Conservation (phyloP, 1,284 basidiomycete species). For the Puccinia triticina region DNA sequence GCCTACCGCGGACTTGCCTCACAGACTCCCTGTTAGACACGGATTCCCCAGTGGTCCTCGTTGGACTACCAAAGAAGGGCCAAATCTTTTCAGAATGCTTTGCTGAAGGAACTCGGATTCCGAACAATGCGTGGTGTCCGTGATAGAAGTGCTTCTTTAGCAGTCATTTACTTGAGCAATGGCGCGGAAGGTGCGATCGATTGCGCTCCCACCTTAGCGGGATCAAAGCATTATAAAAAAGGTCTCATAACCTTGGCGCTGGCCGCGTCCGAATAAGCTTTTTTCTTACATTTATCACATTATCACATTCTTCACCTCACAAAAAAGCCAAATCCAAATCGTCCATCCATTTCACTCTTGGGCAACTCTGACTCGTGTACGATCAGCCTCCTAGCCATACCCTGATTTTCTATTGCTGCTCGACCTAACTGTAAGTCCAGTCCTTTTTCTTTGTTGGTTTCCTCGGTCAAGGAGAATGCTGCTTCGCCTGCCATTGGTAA, state of each 20-base stretch:
- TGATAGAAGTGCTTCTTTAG: background rate
- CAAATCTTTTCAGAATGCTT: too few relatives aligned
- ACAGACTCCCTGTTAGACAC: background rate
- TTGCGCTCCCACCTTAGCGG: too few relatives aligned
- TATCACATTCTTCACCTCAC: background rate
- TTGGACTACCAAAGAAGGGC: background rate
- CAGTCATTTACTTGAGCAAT: background rate
- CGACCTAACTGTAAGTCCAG: background rate
- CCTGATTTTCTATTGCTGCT: constrained; percentile 5
- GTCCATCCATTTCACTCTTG: background rate
- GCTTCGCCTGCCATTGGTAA: too few relatives aligned
- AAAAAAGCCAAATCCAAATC: background rate
- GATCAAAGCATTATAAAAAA: too few relatives aligned
- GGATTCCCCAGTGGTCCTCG: background rate
- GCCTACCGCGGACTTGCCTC: background rate
- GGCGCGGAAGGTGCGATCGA: background rate
- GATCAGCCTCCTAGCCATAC: background rate
- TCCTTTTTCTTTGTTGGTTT: too few relatives aligned
- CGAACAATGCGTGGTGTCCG: background rate
- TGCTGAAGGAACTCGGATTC: too few relatives aligned
- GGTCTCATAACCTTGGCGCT: too few relatives aligned
- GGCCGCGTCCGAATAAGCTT: too few relatives aligned
- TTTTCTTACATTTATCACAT: background rate
- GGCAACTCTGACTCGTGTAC: background rate
- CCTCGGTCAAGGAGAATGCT: too few relatives aligned